These are phyloP conservation scores for Penicillium sp. DNA, from an alignment of 2,329 filamentous ascomycete species.

Conservation along the genomic window DNA sequence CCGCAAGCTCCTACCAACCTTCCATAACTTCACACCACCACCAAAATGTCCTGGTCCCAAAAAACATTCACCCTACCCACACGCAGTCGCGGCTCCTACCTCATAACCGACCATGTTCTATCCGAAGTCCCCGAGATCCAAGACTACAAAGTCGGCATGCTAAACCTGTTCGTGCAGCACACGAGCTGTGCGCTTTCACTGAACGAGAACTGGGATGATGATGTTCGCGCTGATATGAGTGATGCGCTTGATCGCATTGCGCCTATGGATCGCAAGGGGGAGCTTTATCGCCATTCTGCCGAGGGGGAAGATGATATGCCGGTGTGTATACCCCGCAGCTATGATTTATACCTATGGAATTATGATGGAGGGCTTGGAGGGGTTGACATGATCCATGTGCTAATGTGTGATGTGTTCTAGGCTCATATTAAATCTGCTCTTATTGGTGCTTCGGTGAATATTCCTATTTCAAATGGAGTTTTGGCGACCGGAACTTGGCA, in stretches of 20 bases:
- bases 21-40: conserved; percentile 14
- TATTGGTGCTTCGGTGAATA: conserved; percentile 82
- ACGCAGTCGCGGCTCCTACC: conserved; percentile 79
- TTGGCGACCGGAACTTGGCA: conserved; percentile 65
- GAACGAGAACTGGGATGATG: conserved; percentile 87
- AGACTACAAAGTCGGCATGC: conserved; percentile 78
- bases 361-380: not conserved
- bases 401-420: conserved; percentile 39
- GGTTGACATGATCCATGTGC: not conserved
- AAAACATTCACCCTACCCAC: conserved; percentile 80
- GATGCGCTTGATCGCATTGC: conserved; percentile 90
- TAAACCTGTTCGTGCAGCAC: conserved; percentile 93
- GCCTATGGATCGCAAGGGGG: conserved; percentile 74
- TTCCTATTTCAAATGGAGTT: conserved; percentile 85
- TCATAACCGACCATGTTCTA: conserved; percentile 77
- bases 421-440: conserved; percentile 92
- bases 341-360: not conserved
- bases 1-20: conserved; percentile 5
- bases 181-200: conserved; percentile 86
- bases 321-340: conserved; percentile 41
- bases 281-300: conserved; percentile 80
- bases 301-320: conserved; percentile 96
- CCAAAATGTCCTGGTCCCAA: conserved; percentile 71
- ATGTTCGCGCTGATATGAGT: conserved; percentile 91
- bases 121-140: conserved; percentile 75